Evolutionary conservation across 768 basidiomycete species (phyloP).

Genomic region (Aureoboletus auriporus): DNA sequence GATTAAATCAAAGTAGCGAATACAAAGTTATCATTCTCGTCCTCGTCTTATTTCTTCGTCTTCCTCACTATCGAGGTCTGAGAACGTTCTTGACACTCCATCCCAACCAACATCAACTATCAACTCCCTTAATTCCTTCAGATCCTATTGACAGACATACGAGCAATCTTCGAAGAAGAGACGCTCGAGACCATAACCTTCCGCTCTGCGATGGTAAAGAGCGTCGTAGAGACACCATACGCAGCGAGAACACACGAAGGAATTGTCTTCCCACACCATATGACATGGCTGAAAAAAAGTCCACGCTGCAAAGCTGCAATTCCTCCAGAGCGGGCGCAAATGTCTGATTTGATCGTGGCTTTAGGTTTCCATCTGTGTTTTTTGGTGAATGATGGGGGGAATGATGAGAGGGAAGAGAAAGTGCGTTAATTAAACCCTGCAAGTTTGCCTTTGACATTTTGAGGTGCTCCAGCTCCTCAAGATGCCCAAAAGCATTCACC

Average conservation of each 20-base stretch:
- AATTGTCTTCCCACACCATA: not conserved
- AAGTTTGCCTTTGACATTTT: constrained; percentile 4
- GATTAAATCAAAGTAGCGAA: no score
- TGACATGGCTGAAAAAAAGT: constrained; percentile 10
- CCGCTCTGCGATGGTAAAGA: constrained; percentile 9
- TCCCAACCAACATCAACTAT: constrained; percentile 20
- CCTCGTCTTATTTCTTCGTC: not conserved
- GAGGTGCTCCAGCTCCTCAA: constrained; percentile 11
- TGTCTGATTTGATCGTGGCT: not conserved
- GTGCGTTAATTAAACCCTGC: constrained; percentile 6
- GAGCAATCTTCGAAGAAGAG: constrained; percentile 12
- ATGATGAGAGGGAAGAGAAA: not conserved
- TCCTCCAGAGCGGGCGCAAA: constrained; percentile 17
- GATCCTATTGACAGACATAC: constrained; percentile 2
- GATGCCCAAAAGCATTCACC: constrained; percentile 13
- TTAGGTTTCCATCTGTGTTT: not conserved
- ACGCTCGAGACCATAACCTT: constrained; percentile 7
- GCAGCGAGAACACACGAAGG: constrained; percentile 2
- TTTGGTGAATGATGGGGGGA: not conserved
- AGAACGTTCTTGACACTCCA: not conserved
- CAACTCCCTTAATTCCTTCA: constrained; percentile 1
- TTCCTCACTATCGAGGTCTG: not conserved
- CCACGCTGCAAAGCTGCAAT: constrained; percentile 5
- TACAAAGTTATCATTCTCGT: not conserved
- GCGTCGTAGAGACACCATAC: constrained; percentile 14